Evolutionary conservation across 1,284 basidiomycete genomes (phyloP), one percentile per base, ranked within the genome.

Genomic region (Cutaneotrichosporon cavernicola): DNA sequence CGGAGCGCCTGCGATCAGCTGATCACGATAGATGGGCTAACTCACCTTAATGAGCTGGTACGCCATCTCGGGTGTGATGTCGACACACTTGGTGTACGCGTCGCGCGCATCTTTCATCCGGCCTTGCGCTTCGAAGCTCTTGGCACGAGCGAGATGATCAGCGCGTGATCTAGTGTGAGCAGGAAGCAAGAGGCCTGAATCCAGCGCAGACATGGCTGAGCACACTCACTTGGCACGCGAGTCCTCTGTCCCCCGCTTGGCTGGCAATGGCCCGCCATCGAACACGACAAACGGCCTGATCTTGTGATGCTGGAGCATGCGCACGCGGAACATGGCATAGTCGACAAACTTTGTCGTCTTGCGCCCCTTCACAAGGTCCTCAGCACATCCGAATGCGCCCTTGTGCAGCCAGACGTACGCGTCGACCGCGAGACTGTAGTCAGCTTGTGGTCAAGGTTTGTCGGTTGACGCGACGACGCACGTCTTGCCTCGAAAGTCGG

Each of bases 21-120:
- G 14, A 14, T 22, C 14, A 31, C 13, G 8, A 32, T 10, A n/a
- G n/a, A 2, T 26, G 34, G 34, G 11, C 3, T 2, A 32, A 71
- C 83, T 58, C 71, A 88, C 93, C 86, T 99, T 97, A 83, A 99
- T 98, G 68, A 98, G 83, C 80, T 99, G 96, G 76, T 87, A 95
- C 6, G 97, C 97, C 91, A 98, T 96, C 77, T 94, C 89, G 1
- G 97, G 96, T 4, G 93, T 97, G 57, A 99, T 91, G 71, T 99
- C 97, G 59, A 98, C 82, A 71, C 91, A 93, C 79, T 97, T 97
- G 67, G 89, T 86, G 77, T 92, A 99, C 74, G 83, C 86, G 26
- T 98, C 94, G 26, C 93, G 84, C 13, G 97, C 97, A 72, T 92
- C 88, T 38, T 82, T 84, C 69, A 86, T 83, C 73, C 89, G 88